These are phyloP conservation scores for Pseudopyrenochaeta lycopersici DNA, from an alignment of 2,329 filamentous ascomycete genomes.

Conservation along the genomic window DNA sequence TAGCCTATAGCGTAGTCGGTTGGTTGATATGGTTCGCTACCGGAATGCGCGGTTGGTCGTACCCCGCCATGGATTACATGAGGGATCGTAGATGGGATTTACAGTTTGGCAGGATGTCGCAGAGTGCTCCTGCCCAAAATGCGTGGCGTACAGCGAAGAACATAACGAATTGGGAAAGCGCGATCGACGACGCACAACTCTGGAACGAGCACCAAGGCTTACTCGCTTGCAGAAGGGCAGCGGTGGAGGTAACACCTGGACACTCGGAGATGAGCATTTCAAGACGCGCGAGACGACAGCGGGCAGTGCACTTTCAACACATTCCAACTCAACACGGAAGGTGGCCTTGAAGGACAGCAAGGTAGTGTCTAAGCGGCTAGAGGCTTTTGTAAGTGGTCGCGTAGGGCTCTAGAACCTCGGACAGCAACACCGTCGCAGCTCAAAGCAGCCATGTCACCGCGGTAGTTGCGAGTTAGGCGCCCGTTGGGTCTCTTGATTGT, in stretches of 20 bases:
- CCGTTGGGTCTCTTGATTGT: not conserved
- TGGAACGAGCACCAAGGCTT: not conserved
- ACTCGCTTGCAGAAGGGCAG: not conserved
- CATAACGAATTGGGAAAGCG: slow-evolving; percentile 1
- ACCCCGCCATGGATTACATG: not conserved
- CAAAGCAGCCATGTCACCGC: slow-evolving; percentile 16
- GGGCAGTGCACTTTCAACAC: not conserved
- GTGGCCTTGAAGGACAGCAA: slow-evolving; percentile 14
- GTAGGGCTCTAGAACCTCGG: slow-evolving; percentile 6
- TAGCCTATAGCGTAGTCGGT: not conserved
- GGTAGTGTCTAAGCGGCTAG: slow-evolving; percentile 18
- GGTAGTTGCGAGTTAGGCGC: slow-evolving; percentile 1
- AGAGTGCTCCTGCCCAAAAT: not conserved
- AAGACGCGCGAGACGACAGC: not conserved
- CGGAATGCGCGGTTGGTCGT: not conserved
- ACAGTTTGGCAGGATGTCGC: not conserved
- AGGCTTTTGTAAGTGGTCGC: slow-evolving; percentile 11
- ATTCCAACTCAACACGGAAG: slow-evolving; percentile 12
- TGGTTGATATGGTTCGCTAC: not conserved
- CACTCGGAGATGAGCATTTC: not conserved
- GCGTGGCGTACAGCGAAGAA: not conserved
- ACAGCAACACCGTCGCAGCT: slow-evolving; percentile 7
- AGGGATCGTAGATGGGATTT: not conserved
- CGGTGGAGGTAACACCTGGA: not conserved
- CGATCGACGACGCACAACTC: not conserved